Base-by-base conservation (phyloP, 2,329 filamentous ascomycete genomes). In the Aureobasidium lini region DNA sequence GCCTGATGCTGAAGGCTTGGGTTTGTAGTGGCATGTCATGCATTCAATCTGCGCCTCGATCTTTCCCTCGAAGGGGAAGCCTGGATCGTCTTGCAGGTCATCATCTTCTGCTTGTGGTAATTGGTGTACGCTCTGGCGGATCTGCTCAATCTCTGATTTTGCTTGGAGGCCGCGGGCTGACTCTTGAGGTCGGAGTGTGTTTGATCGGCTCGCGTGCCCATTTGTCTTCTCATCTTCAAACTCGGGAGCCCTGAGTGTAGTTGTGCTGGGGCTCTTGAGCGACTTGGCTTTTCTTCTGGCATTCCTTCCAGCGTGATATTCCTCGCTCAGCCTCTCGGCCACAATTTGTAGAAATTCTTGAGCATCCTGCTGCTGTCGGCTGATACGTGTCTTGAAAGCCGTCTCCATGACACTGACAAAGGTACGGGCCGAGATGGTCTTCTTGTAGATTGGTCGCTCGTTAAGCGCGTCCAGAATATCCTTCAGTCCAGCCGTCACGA, bases 341-440 rank as follows among this genome's bases (percentile, higher is more conserved):
- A 99, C 87, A 52, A 97, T 87, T 75, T 99, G 94, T 59, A 99
- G 75, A 64, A 99, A 96, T 72, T 99, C 94, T 70, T 99, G 94
- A 10, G 94, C 94, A 76, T 99, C 94, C 73, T 99, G 94, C 74
- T 99, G 94, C 70, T 94, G 90, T 57, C 93, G 82, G 70, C 89
- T 96, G 66, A 99, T 95, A 66, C 89, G 85, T 68, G 95, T 93
- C 59, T 85, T 84, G 69, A 96, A 99, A 0, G 93, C 91, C 32
- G 79, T 78, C 75, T 99, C 94, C 54, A 99, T 78, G 0, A 89
- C 87, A 63, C 82, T 79, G 44, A 99, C 88, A 70, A 99, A 96
- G 0, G 82, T 81, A n/a, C 84, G 82, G 3, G 93, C 91, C 15
- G 89, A 91, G 59, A 97, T 95, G 0, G 90, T 94, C 78, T 97